phyloP scores from a whole-genome alignment of 768 basidiomycete species.

The Trametopsis cervina region DNA sequence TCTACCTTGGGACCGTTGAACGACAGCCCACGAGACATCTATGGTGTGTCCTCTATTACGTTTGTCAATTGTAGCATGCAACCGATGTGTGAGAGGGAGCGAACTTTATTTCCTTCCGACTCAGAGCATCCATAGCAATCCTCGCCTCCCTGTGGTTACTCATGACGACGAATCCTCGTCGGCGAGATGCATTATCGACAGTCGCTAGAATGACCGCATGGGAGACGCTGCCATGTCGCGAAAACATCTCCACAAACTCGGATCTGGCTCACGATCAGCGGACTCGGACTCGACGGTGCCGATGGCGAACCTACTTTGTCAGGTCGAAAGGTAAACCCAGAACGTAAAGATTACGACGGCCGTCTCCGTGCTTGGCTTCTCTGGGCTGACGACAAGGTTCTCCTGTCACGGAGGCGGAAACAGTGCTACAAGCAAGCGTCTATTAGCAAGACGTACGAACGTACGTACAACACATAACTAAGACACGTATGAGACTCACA shows the following conservation, averaged over 20 bases:
- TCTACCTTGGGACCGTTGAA: slow-evolving; percentile 76
- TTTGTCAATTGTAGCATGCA: slow-evolving; percentile 1
- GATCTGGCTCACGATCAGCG: slow-evolving; percentile 20
- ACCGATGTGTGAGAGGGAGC: slow-evolving; percentile 10
- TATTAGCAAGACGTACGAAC: neutral
- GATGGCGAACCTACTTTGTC: slow-evolving; percentile 52
- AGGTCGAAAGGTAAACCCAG: slow-evolving; percentile 79
- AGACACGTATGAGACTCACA: slow-evolving; percentile 48
- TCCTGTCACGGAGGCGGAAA: slow-evolving; percentile 14
- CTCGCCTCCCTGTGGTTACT: slow-evolving; percentile 65
- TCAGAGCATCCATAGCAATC: slow-evolving; percentile 56
- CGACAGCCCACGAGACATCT: slow-evolving; percentile 84
- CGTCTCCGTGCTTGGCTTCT: slow-evolving; percentile 32
- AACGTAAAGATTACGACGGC: slow-evolving; percentile 76
- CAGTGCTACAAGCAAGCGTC: slow-evolving; percentile 13
- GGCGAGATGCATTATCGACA: slow-evolving; percentile 75
- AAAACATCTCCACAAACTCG: slow-evolving; percentile 58
- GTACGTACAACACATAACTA: no score
- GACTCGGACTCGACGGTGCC: neutral
- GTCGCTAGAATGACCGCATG: slow-evolving; percentile 82
- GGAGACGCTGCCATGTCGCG: slow-evolving; percentile 56
- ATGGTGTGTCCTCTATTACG: slow-evolving; percentile 57
- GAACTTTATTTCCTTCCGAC: slow-evolving; percentile 66
- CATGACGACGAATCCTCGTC: slow-evolving; percentile 83
- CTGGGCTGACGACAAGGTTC: slow-evolving; percentile 16